phyloP scores from a whole-genome alignment of 1,284 basidiomycete species.

The Bondarzewia mesenterica region DNA sequence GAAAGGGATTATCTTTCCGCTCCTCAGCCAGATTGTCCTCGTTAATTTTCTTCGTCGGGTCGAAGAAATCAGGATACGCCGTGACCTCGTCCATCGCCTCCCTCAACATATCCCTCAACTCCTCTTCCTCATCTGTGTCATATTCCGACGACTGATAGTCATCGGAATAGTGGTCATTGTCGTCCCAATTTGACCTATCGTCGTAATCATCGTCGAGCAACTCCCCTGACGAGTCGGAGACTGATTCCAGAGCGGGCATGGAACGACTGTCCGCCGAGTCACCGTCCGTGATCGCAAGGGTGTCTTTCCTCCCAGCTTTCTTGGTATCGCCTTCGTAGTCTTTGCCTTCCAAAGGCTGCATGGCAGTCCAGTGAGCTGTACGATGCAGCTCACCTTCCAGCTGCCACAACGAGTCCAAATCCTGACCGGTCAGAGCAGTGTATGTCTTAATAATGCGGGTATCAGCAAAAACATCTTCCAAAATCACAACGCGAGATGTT shows the following conservation, averaged over 20 bases:
- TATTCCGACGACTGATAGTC: constrained; percentile 39
- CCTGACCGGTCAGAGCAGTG: constrained; percentile 35
- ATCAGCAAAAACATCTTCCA: neutral
- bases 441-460: constrained; percentile 54
- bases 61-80: constrained; percentile 47
- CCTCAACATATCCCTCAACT: constrained; percentile 46
- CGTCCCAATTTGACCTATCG: constrained; percentile 24
- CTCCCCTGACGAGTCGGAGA: constrained; percentile 49
- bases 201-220: constrained; percentile 17
- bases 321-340: constrained; percentile 13
- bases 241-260: constrained; percentile 56
- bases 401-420: constrained; percentile 57
- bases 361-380: constrained; percentile 50
- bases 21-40: constrained; percentile 39
- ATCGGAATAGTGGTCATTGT: constrained; percentile 31
- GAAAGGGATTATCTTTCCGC: constrained; percentile 61
- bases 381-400: constrained; percentile 43
- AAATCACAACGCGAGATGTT: neutral
- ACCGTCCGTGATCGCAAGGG: constrained; percentile 39
- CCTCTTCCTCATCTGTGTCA: constrained; percentile 62
- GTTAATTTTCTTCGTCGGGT: constrained; percentile 30
- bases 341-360: constrained; percentile 13
- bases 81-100: constrained; percentile 66
- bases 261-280: constrained; percentile 36
- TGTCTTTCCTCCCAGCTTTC: constrained; percentile 30